These are phyloP conservation scores for Trichomonas gallinae DNA, from an alignment of 208 protist species.

Conservation along the genomic window DNA sequence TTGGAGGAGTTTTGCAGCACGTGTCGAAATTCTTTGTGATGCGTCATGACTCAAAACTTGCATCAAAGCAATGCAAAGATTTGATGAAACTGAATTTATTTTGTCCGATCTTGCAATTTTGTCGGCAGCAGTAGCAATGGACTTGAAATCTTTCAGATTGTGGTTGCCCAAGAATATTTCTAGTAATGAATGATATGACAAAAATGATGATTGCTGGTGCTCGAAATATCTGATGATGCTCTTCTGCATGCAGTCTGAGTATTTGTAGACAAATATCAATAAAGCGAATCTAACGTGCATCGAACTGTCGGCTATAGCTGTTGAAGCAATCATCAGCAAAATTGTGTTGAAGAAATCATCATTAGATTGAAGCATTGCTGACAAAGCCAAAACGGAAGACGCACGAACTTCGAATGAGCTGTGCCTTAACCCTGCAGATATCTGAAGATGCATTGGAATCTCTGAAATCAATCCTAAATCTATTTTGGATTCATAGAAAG, in stretches of 20 bases:
- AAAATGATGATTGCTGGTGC: background rate
- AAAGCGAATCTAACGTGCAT: background rate
- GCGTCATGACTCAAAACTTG: background rate
- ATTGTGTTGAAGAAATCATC: background rate
- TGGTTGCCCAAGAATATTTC: background rate
- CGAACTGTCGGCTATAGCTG: background rate
- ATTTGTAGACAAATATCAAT: background rate
- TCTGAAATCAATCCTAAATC: background rate
- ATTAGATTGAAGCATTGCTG: background rate
- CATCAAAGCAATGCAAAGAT: background rate
- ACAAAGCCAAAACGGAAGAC: background rate
- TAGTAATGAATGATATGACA: background rate
- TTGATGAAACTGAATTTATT: background rate
- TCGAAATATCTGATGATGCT: background rate
- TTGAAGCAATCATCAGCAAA: background rate
- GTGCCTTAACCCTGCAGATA: background rate
- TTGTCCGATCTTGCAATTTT: background rate
- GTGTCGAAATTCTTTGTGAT: background rate
- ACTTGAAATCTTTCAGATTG: background rate
- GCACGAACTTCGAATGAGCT: background rate
- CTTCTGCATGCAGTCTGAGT: background rate
- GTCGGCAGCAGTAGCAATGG: background rate
- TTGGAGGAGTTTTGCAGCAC: background rate
- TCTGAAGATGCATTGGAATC: background rate
- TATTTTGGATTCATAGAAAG: background rate